A percentile compares a stretch with the other conserved stretches of the same genome.
These are phyloP conservation scores for Cadophora sp. DNA, from an alignment of 2,329 filamentous ascomycete genomes.

Conservation along the genomic window DNA sequence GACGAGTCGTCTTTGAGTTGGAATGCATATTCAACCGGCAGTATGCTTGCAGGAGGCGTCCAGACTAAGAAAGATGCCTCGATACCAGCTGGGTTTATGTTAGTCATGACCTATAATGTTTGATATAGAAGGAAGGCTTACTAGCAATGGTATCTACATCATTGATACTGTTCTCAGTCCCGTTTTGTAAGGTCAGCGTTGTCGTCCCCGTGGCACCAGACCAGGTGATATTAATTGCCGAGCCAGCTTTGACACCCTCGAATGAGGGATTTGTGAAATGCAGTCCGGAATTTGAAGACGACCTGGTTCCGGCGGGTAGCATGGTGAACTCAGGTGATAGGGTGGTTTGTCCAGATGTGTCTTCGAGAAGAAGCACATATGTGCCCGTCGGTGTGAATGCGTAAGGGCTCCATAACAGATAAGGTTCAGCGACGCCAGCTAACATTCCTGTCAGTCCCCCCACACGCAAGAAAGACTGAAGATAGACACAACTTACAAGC, in stretches of 20 bases:
- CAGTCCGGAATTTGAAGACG: too few species aligned
- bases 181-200: constrained; percentile 19
- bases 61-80: constrained; percentile 15
- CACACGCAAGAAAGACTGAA: too few species aligned
- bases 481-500: too few species aligned
- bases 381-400: too few species aligned
- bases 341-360: constrained; percentile 19
- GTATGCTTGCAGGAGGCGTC: constrained; percentile 14
- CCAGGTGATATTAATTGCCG: constrained; percentile 25
- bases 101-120: not conserved
- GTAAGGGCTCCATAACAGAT: too few species aligned
- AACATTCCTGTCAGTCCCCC: too few species aligned
- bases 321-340: too few species aligned
- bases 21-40: constrained; percentile 11
- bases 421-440: too few species aligned
- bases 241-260: too few species aligned
- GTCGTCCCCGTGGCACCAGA: constrained; percentile 14
- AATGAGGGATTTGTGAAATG: too few species aligned
- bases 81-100: constrained; percentile 5
- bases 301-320: too few species aligned
- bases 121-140: constrained; percentile 2
- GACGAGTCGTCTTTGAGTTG: constrained; percentile 18
- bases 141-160: constrained; percentile 21
- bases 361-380: constrained; percentile 5
- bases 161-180: constrained; percentile 9